Conservation (phyloP, 2,329 filamentous ascomycete species). For the Diaporthe sp. region DNA sequence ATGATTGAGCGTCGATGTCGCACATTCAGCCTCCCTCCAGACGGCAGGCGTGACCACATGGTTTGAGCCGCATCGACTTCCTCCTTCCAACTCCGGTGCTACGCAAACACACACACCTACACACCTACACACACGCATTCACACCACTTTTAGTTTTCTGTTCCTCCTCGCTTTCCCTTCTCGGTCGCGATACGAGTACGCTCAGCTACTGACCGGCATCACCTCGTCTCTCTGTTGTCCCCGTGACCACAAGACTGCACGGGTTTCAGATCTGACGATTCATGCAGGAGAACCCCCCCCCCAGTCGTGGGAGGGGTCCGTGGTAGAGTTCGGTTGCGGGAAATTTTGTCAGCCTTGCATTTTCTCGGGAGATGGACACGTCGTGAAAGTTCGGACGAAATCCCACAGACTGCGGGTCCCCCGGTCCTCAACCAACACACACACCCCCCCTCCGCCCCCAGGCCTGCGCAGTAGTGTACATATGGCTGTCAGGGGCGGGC, state of each 20-base stretch:
- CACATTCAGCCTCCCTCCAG: constrained; percentile 35
- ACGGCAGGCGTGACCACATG: constrained; percentile 39
- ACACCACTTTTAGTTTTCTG: neutral
- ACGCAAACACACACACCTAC: neutral
- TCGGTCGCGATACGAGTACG: constrained; percentile 1
- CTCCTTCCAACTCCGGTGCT: constrained; percentile 10
- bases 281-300: constrained; percentile 7
- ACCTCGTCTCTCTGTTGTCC: constrained; percentile 5
- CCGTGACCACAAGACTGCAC: constrained; percentile 9
- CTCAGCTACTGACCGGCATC: neutral
- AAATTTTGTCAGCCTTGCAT: constrained; percentile 27
- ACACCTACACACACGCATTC: neutral
- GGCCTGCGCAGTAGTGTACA: constrained; percentile 9
- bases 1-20: constrained; percentile 37
- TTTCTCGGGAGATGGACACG: constrained; percentile 25
- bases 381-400: constrained; percentile 33
- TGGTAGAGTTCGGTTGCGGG: constrained; percentile 28
- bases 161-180: neutral
- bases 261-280: constrained; percentile 27
- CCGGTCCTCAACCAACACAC: neutral
- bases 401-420: constrained; percentile 26
- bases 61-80: constrained; percentile 42
- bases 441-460: neutral
- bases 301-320: neutral
- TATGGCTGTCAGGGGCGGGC: constrained; percentile 22